Evolutionary conservation across 805 yeast genomes (phyloP), one percentile per base, ranked within the genome.

Genomic region (Spathaspora sp.): DNA sequence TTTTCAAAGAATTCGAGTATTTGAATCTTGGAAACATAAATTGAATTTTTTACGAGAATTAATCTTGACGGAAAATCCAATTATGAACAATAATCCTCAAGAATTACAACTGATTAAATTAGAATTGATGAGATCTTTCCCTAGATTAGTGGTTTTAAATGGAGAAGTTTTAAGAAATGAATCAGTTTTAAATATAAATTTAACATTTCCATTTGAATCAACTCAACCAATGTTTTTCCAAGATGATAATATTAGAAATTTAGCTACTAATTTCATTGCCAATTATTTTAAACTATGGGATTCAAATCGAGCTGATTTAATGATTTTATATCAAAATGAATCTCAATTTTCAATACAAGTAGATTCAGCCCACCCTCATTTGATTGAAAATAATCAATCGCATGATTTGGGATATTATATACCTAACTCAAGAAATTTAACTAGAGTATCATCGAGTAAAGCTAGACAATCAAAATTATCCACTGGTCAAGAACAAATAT

Each of bases 251-350:
- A 76, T 90, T 31, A 90, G 87, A 55, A 73, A 75, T 23, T 70
- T 87, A 29, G 84, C 94, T 6, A 84, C 91, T n/a, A 83, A 79
- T 60, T 94, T 94, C 65, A 73, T 92, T 6, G 68, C 89, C 28
- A 86, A 88, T 57, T 94, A 80, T 67, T 73, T 88, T 52, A 82
- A 83, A 49, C 70, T 86, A 47, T 94, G 96, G 96, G 99, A 94
- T 70, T 60, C 78, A 5, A 83, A 88, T 62, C 74, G 99, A 53
- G 61, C 76, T 9, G 92, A 86, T 51, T 73, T 94, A 47, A 64
- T 86, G 66, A 77, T 79, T 43, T 72, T 94, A 29, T 94, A 94
- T 65, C 89, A 94, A 49, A 80, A 81, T 46, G 87, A 86, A 60
- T 89, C 97, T 0, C 89, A 87, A 63, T 93, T 94, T 60, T 91